These are phyloP conservation scores for Fusarium ramigenum DNA, from an alignment of 2,329 filamentous ascomycete species.

Conservation along the genomic window DNA sequence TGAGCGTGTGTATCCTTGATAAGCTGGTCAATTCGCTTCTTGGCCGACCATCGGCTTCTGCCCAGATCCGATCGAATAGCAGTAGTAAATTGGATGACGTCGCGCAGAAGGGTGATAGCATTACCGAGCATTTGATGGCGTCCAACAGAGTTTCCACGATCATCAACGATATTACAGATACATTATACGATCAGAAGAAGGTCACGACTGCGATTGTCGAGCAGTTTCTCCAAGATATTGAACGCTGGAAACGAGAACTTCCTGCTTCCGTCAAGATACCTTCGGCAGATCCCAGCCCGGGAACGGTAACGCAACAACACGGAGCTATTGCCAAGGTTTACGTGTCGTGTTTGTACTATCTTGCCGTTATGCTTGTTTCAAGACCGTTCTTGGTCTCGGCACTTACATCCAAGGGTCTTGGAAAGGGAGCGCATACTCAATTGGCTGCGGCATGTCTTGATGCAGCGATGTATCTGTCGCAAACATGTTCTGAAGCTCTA, in stretches of 20 bases:
- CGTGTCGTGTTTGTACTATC: constrained; percentile 67
- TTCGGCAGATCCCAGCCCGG: constrained; percentile 1
- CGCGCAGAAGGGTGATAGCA: constrained; percentile 25
- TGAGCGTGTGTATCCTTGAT: constrained; percentile 52
- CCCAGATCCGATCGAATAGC: constrained; percentile 23
- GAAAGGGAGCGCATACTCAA: constrained; percentile 43
- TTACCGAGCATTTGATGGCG: constrained; percentile 48
- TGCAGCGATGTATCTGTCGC: constrained; percentile 63
- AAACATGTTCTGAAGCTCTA: constrained; percentile 61
- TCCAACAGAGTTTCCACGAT: constrained; percentile 55
- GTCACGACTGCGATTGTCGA: constrained; percentile 49
- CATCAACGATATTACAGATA: constrained; percentile 55
- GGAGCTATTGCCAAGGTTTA: constrained; percentile 61
- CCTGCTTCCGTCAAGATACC: constrained; percentile 47
- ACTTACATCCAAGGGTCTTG: constrained; percentile 50
- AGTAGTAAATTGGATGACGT: constrained; percentile 20
- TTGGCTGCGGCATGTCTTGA: constrained; percentile 64
- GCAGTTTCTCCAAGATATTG: constrained; percentile 52
- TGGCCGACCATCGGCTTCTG: constrained; percentile 49
- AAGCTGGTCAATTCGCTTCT: constrained; percentile 52
- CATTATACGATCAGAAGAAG: constrained; percentile 53
- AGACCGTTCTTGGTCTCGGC: constrained; percentile 64
- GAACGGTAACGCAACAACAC: constrained; percentile 30
- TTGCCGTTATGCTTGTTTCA: constrained; percentile 66
- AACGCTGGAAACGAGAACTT: constrained; percentile 56